A percentile compares a stretch with the other conserved stretches of the same genome.
These are phyloP conservation scores for Trichoderma pleuroti DNA, from an alignment of 2,329 filamentous ascomycete genomes.

Conservation along the genomic window DNA sequence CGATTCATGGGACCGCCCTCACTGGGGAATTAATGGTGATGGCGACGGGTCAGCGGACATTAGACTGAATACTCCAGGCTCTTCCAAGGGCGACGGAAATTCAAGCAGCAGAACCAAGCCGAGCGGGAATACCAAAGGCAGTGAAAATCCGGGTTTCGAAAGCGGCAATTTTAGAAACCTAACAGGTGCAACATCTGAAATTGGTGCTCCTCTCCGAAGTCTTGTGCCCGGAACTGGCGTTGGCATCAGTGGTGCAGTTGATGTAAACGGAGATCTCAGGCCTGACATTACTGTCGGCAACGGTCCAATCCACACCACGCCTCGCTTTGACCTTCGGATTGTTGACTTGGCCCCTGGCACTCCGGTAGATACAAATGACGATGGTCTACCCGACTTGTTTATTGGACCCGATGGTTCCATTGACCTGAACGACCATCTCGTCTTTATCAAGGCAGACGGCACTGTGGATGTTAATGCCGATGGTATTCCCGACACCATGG, in stretches of 20 bases:
- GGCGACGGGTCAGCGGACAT: not conserved
- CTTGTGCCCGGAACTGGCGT: not conserved
- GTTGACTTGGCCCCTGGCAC: not conserved
- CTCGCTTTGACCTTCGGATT: not conserved
- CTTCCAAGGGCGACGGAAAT: not conserved
- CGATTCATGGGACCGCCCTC: not conserved
- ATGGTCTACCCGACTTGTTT: not conserved
- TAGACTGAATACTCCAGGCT: not conserved
- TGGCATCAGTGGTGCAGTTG: not conserved
- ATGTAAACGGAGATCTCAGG: not conserved
- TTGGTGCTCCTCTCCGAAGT: not conserved
- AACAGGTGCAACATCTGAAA: not conserved
- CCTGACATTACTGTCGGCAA: not conserved
- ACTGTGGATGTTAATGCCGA: conserved; percentile 4
- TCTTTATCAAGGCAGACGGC: not conserved
- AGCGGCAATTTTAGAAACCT: not conserved
- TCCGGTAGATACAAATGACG: not conserved
- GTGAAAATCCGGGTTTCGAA: not conserved
- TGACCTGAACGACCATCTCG: not conserved
- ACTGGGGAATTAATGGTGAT: not conserved
- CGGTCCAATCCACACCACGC: not conserved
- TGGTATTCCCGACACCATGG: not conserved
- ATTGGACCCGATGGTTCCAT: not conserved
- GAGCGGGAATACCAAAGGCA: not conserved
- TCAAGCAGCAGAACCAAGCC: not conserved